Conservation (phyloP, 163 green algal species). For the Scenedesmus sp. region DNA sequence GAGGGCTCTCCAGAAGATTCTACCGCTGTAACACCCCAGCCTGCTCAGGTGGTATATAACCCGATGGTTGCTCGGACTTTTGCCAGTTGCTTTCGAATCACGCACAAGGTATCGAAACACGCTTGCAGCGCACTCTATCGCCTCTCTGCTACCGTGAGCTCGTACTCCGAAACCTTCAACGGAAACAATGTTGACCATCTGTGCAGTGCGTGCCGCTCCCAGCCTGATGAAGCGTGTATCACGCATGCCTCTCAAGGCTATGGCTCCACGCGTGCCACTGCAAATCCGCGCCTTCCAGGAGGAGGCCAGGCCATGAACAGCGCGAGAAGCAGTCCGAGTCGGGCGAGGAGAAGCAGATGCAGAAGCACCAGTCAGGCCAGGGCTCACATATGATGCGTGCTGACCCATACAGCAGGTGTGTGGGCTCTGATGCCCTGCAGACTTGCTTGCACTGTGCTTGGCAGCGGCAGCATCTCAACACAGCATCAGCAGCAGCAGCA, state of each 20-base stretch:
- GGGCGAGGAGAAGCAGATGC: conserved; percentile 10
- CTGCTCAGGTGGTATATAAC: background rate
- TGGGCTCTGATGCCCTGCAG: background rate
- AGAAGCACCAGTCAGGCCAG: conserved; percentile 29
- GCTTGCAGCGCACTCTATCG: background rate
- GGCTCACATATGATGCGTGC: conserved; percentile 24
- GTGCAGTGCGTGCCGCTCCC: background rate
- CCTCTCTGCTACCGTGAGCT: background rate
- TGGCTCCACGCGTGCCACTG: background rate
- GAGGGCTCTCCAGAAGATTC: background rate
- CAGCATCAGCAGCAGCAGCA: no score
- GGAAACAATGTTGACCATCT: background rate
- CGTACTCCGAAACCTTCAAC: background rate
- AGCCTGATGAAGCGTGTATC: background rate
- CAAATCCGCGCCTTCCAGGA: conserved; percentile 24
- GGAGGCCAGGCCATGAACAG: conserved; percentile 13
- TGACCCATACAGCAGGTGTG: conserved; percentile 22
- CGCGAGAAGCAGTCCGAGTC: background rate
- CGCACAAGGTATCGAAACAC: background rate
- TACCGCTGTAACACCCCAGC: background rate
- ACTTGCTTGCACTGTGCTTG: background rate
- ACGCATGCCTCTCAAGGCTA: background rate
- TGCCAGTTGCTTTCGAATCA: background rate
- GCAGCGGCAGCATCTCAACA: no score
- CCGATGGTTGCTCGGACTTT: background rate